Conservation (phyloP, 805 yeast genomes). For the Wickerhamomyces canadensis region DNA sequence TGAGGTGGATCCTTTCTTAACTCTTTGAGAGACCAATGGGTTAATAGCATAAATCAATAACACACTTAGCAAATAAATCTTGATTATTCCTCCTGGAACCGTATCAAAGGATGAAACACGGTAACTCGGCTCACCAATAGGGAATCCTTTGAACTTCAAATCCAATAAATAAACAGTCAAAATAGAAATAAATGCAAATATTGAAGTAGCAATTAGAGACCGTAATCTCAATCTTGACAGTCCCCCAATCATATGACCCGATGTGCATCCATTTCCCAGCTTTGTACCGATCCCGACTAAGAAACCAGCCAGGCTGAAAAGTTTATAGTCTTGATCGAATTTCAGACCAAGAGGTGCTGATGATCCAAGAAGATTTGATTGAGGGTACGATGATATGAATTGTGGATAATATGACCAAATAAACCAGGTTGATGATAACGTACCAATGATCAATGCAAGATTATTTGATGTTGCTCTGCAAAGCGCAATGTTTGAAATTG, state of each 20-base stretch:
- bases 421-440: constrained; percentile 26
- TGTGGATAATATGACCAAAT: constrained; percentile 22
- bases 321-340: too few relatives aligned
- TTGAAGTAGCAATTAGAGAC: constrained; percentile 38
- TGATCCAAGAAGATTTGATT: constrained; percentile 1
- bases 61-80: too few relatives aligned
- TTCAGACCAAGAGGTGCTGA: too few relatives aligned
- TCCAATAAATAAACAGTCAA: constrained; percentile 7
- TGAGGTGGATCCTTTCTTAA: neutral
- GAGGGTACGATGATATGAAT: constrained; percentile 22
- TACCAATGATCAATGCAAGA: constrained; percentile 31
- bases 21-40: neutral
- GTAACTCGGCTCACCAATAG: constrained; percentile 7
- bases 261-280: constrained; percentile 46
- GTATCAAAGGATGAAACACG: neutral
- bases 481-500: constrained; percentile 28
- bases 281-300: constrained; percentile 44
- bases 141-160: constrained; percentile 1
- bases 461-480: constrained; percentile 22
- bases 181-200: constrained; percentile 33
- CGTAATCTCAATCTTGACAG: constrained; percentile 40
- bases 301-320: constrained; percentile 28
- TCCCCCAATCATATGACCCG: constrained; percentile 51
- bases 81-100: constrained; percentile 3
- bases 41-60: too few relatives aligned